phyloP scores from a whole-genome alignment of 2,329 filamentous ascomycete species.

The Hymenotorrendiella dingleyae region DNA sequence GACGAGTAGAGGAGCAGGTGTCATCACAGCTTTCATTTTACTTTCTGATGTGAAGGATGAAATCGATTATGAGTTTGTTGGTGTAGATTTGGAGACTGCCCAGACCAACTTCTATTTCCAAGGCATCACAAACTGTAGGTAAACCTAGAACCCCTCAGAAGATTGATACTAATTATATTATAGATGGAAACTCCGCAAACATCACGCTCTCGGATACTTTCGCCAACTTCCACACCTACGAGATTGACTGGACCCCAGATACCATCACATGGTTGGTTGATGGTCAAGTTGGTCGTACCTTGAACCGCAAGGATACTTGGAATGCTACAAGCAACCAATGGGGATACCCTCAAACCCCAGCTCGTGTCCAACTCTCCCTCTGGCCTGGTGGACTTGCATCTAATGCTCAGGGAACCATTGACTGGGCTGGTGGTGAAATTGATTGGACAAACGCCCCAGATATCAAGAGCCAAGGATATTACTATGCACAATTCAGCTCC shows the following conservation, averaged over 20 bases:
- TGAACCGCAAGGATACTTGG: constrained; percentile 75
- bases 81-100: constrained; percentile 66
- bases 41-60: constrained; percentile 96
- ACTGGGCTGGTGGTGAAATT: constrained; percentile 87
- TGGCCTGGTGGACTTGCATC: constrained; percentile 83
- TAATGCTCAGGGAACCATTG: constrained; percentile 78
- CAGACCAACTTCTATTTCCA: constrained; percentile 98
- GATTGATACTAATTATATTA: constrained; percentile 2
- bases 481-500: constrained; percentile 73
- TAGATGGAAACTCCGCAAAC: constrained; percentile 72
- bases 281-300: constrained; percentile 66
- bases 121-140: constrained; percentile 82
- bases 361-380: constrained; percentile 86
- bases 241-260: constrained; percentile 89
- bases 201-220: constrained; percentile 66
- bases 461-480: constrained; percentile 81
- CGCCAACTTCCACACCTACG: constrained; percentile 78
- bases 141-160: constrained; percentile 18
- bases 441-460: constrained; percentile 72
- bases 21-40: constrained; percentile 96
- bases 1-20: constrained; percentile 77
- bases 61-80: constrained; percentile 95
- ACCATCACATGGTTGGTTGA: constrained; percentile 82
- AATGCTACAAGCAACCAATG: constrained; percentile 77
- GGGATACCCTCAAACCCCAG: constrained; percentile 84